Evolutionary conservation across 1,284 basidiomycete species (phyloP), one percentile per base, ranked within the genome.

Genomic region (Microbotryum silenes-acaulis): DNA sequence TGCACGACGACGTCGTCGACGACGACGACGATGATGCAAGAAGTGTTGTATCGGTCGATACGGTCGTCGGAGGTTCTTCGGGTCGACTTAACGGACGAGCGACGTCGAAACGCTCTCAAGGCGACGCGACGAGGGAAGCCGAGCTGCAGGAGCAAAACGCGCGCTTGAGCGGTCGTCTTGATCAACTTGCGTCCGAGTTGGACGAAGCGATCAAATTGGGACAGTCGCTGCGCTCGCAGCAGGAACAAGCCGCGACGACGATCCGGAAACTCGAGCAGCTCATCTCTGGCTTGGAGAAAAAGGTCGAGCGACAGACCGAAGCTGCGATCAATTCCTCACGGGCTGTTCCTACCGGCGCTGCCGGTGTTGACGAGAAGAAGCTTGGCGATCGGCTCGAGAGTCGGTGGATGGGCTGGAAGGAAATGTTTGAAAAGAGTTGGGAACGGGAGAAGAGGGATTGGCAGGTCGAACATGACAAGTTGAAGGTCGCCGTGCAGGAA

Each of bases 181-280:
- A 84, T 21, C 78, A 81, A 0, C 81, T 96, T 4, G 81, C 87
- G 0, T 77, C 79, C 21, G 88, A 91, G 73, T 84, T 97, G 52
- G 84, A 87, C 62, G 82, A 84, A 20, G 87, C 91, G 0, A 79
- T 92, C 29, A 81, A 85, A 57, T 77, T 91, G 61, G 89, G 88
- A 20, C 81, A 81, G 8, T 80, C 81, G 0, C 79, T 96, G 7
- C 87, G 91, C 72, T 80, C 80, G 0, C 89, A 94, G 73, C 91
- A 96, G 67, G 76, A 81, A 1, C 81, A 83, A 27, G 89, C 91
- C 2, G 87, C 89, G 71, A 79, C 80, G 37, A 89, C 88, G 0
- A 92, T 97, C 70, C 81, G 81, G 23, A 77, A 79, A 0, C 78
- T 97, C 23, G 88, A 94, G 71, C 79, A 81, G 33, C 74, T 78